Evolutionary conservation across 2,329 filamentous ascomycete genomes (phyloP).

Genomic region (Fonsecaea nubica): DNA sequence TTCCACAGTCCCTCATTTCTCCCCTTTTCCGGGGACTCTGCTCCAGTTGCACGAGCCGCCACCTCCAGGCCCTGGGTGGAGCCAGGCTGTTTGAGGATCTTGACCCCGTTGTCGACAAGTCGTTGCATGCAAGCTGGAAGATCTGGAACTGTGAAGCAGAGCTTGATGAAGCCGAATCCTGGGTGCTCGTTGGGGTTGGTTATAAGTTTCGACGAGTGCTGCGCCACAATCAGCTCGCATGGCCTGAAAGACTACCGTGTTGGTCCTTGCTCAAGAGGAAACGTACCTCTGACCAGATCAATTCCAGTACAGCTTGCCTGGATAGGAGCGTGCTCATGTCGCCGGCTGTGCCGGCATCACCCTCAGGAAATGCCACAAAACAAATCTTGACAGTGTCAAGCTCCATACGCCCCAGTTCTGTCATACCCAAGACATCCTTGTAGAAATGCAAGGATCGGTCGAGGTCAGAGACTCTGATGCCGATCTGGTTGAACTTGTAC

Average conservation of each 20-base stretch:
- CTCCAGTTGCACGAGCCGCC: not conserved
- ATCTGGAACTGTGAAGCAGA: slow-evolving; percentile 21
- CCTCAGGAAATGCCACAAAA: slow-evolving; percentile 11
- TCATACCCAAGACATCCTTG: slow-evolving; percentile 14
- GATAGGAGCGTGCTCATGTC: not conserved
- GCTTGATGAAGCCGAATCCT: slow-evolving; percentile 17
- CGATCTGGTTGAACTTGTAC: slow-evolving; percentile 18
- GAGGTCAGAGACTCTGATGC: slow-evolving; percentile 12
- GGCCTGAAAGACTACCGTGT: not conserved
- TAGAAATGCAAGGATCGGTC: slow-evolving; percentile 10
- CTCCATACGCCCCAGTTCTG: slow-evolving; percentile 9
- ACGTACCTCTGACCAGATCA: slow-evolving; percentile 15
- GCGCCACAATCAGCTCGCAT: not conserved
- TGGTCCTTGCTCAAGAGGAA: not conserved
- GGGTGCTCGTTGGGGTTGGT: slow-evolving; percentile 10
- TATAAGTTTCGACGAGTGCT: slow-evolving; percentile 1
- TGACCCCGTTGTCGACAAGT: slow-evolving; percentile 3
- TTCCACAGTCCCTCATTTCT: slow-evolving; percentile 13
- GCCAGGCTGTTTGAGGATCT: slow-evolving; percentile 13
- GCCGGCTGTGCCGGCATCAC: not conserved
- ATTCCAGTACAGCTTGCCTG: slow-evolving; percentile 10
- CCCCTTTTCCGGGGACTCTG: slow-evolving; percentile 5
- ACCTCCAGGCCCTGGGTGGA: not conserved
- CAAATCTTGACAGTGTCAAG: slow-evolving; percentile 14
- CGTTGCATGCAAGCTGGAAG: slow-evolving; percentile 5